Evolutionary conservation across 1,284 basidiomycete species (phyloP), one percentile per base, ranked within the genome.

Genomic region (Crepidotus sp.): DNA sequence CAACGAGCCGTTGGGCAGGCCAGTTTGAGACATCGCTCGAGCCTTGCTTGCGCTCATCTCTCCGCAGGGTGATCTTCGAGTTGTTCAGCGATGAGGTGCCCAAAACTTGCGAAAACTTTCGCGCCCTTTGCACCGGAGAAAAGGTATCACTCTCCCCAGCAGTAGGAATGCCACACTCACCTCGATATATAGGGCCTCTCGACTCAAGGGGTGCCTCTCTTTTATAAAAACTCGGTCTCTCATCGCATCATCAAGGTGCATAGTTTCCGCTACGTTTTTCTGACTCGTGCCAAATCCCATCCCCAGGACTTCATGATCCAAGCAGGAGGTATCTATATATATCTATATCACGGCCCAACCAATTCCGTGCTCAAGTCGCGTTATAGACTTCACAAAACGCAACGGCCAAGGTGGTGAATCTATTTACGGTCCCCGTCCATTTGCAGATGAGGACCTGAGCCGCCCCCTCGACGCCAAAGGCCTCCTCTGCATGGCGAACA

Each of bases 81-180:
- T 70, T 95, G 8, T 92, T 76, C 68, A 74, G 66, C 50, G 82
- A 84, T 58, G 44, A 52, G 34, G 49, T 40, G 3, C 92, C 92
- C 6, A 84, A 83, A 63, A 91, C 91, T 4, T 74, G 73, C 43
- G 92, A 94, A 68, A 95, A 95, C 66, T 96, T 96, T 60, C 80
- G 90, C 36, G 82, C 82, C 8, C 68, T 96, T 46, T 92, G 87
- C 61, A 94, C 90, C 0, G 92, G 91, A 10, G 86, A 93, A 60
- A 83, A 80, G 57, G n/a, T n/a, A n/a, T n/a, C n/a, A n/a, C n/a
- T n/a, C n/a, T n/a, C n/a, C n/a, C n/a, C n/a, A n/a, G n/a, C n/a
- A n/a, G n/a, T n/a, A n/a, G n/a, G n/a, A n/a, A n/a, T n/a, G n/a
- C n/a, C n/a, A n/a, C n/a, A n/a, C n/a, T n/a, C n/a, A n/a, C n/a